Evolutionary conservation across 2,329 filamentous ascomycete species (phyloP), one percentile per base, ranked within the genome.

Genomic region (Hypoxylon sp.): DNA sequence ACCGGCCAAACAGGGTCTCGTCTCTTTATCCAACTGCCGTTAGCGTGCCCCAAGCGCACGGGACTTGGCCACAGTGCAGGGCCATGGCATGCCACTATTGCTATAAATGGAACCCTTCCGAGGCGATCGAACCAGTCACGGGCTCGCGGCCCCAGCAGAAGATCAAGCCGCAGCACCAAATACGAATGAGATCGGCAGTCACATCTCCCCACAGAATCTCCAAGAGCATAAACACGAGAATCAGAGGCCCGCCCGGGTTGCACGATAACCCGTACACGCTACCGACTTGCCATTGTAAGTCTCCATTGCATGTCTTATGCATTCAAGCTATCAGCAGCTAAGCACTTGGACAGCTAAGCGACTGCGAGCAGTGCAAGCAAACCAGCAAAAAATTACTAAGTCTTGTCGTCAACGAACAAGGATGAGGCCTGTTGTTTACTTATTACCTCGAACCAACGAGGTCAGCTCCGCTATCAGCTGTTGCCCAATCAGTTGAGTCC

Each of bases 171-270:
- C 68, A 66, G 66, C 66, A 51, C 66, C 62, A 66, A 69, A 71
- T 71, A 71, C 69, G 69, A 71, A 62, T 61, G 65, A 66, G 69
- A 71, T 71, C 69, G 58, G 66, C 68, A 54, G 51, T 64, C 30
- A 59, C 25, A 54, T 48, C 56, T 68, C 68, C 53, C 68, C 68
- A 69, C 68, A 54, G 64, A 50, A 61, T 27, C 58, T 55, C 48
- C 65, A 71, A 54, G 53, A 53, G 33, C 44, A 48, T 25, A 55
- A 71, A 71, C 68, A 71, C 68, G 68, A 71, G 68, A 58, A 64
- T 57, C 35, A 13, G 22, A 54, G 62, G 59, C 65, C 65, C 68
- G 68, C 64, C 40, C 8, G 56, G 57, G 68, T 65, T 63, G 68
- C 54, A 70, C 54, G 57, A 60, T 63, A 48, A 37, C 62, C 56